A percentile compares a stretch with the other conserved stretches of the same genome.
Conservation (phyloP, 2,329 filamentous ascomycete species). For the Sporothrix humicola region DNA sequence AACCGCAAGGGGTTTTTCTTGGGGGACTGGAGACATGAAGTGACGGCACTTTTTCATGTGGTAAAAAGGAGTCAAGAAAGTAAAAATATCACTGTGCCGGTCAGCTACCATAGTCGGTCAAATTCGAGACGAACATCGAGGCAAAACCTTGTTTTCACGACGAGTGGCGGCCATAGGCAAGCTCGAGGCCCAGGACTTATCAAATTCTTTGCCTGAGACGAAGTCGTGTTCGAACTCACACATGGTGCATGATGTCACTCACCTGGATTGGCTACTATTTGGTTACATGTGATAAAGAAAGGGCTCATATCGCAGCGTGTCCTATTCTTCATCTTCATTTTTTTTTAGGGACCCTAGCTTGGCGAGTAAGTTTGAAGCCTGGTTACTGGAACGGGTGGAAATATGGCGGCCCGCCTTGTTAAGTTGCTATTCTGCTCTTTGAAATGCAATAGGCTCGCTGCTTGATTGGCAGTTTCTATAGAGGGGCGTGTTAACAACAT, state of each 20-base stretch:
- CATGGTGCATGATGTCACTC: not conserved
- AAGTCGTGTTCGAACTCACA: too few relatives aligned
- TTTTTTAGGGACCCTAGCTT: not conserved
- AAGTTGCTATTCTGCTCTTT: not conserved
- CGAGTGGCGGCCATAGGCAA: not conserved
- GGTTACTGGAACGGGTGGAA: not conserved
- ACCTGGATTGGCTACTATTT: not conserved
- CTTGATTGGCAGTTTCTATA: not conserved
- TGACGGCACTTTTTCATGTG: slow-evolving; percentile 8
- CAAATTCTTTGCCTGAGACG: too few relatives aligned
- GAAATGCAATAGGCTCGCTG: slow-evolving; percentile 4
- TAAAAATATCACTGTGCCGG: not conserved
- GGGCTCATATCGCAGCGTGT: too few relatives aligned
- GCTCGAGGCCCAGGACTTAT: too few relatives aligned
- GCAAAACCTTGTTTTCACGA: slow-evolving; percentile 8
- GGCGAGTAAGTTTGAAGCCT: not conserved
- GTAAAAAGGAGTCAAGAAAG: slow-evolving; percentile 9
- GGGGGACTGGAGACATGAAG: not conserved
- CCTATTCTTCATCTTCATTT: not conserved
- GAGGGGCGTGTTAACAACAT: not conserved
- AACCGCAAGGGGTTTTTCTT: not conserved
- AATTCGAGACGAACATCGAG: not conserved
- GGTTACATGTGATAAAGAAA: too few relatives aligned
- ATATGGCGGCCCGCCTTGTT: not conserved
- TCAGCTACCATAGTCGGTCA: not conserved